Evolutionary conservation across 2,329 filamentous ascomycete genomes (phyloP), one percentile per base, ranked within the genome.

Genomic region (Bisporella sp.): DNA sequence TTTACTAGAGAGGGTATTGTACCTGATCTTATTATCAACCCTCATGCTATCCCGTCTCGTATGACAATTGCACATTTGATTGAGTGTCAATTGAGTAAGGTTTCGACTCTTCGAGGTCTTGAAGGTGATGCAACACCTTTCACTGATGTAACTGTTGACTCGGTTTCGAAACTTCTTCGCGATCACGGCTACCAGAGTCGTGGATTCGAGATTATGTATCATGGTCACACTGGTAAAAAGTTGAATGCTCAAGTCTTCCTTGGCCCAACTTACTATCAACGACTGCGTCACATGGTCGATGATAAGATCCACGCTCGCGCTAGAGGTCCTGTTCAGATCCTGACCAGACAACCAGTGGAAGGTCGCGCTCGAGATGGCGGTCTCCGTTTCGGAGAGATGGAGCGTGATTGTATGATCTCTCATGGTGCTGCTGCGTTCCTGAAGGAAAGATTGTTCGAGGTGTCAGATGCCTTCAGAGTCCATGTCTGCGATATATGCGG

Each of bases 1-100:
- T 99, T 99, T 69, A 93, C 89, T 3, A 77, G 83, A 37, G 89
- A 97, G 67, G 93, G 95, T 62, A 80, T 99, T 48, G 87, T 86
- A 0, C 93, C 95, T 0, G 95, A 99, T 70, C 78, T 99, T 56
- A 96, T 99, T 70, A 97, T 99, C 77, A 99, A 99, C 70, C 93
- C 93, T 1, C 93, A 99, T 78, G 95, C 93, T 66, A 99, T 99
- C 79, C 93, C 93, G 0, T 99, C 93, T 49, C 93, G 93, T 81
- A 99, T 99, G 93, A 99, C 95, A 3, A 99, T 99, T 83, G 93
- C 93, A 62, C 93, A 99, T 78, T 91, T 99, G 81, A 95, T 99
- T 68, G 93, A 99, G 76, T 99, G 93, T 78, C 79, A 97, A 60
- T 80, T 99, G 50, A 95, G 89, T 68, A 99, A 99, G 69, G 93